Conservation (phyloP, 441 rosid genomes). For the Raphanus hybrid region DNA sequence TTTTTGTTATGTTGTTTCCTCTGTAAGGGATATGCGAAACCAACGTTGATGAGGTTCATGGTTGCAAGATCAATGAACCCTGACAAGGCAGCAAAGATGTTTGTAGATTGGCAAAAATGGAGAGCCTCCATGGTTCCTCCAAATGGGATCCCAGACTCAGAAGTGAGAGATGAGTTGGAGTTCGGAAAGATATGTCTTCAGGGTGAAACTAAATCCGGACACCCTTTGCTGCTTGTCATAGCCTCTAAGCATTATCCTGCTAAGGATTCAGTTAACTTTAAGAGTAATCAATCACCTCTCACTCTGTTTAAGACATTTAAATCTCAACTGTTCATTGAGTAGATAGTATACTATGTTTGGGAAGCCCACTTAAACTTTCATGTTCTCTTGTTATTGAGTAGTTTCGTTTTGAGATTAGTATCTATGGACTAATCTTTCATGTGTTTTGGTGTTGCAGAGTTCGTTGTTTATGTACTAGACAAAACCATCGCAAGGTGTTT, state of each 20-base stretch:
- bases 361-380: too few relatives aligned
- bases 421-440: conserved; percentile 9
- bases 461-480: conserved; percentile 75
- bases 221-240: conserved; percentile 54
- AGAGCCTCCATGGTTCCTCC: conserved; percentile 73
- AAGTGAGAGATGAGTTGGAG: conserved; percentile 66
- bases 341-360: too few relatives aligned
- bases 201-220: conserved; percentile 57
- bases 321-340: too few relatives aligned
- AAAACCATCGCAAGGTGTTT: conserved; percentile 77
- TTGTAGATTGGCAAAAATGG: conserved; percentile 89
- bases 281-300: conserved; percentile 55
- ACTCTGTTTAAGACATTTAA: too few relatives aligned
- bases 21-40: conserved; percentile 60
- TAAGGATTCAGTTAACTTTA: conserved; percentile 73
- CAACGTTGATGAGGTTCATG: conserved; percentile 79
- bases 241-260: conserved; percentile 67
- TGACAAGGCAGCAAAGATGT: conserved; percentile 82
- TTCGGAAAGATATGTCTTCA: conserved; percentile 65
- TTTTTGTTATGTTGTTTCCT: conserved; percentile 12
- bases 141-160: conserved; percentile 69
- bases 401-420: conserved; percentile 6
- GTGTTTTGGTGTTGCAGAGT: conserved; percentile 62
- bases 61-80: conserved; percentile 88
- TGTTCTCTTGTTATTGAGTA: conserved; percentile 4